Evolutionary conservation across 2,329 filamentous ascomycete species (phyloP), one percentile per base, ranked within the genome.

Genomic region (Tolypocladium cylindrosporum): DNA sequence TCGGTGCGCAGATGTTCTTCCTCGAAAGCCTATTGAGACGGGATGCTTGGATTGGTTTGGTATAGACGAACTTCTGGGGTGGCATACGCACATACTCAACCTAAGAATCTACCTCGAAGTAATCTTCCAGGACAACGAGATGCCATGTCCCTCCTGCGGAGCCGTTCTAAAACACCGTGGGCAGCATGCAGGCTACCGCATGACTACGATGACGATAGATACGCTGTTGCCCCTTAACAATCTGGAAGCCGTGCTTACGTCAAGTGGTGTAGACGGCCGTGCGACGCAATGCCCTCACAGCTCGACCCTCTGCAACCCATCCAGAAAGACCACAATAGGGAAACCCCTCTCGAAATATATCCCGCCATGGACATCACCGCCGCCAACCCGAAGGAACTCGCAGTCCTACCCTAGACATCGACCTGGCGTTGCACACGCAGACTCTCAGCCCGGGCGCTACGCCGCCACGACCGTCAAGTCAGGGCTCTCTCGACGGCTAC

Each of bases 41-140:
- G 11, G 36, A 37, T 9, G 11, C 36, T 37, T 37, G 36, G 11
- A 37, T 9, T 37, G 11, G 11, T 2, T 37, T 37, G 31, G 16
- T 14, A 41, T 68, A 77, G 87, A 90, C 69, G 80, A 90, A 0
- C 68, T 90, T 14, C 85, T 90, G 83, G 84, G 90, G 0, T 89
- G 85, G 84, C 87, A 90, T 69, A 73, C 85, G 0, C 86, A 87
- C 62, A 83, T 88, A 77, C 77, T 90, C 1, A 90, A 89, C 60
- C 87, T 87, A 0, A 74, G 83, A 55, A 74, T 73, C 34, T 89
- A 85, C 65, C 77, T 87, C 9, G 85, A 89, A 58, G 86, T 89
- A 37, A 37, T 66, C 87, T 27, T 27, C 24, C 24, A 27, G 0
- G 58, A 65, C 4, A 83, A 82, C 62, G 59, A 57, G 0, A 57